Evolutionary conservation across 164 flowering plant species (phyloP).

Genomic region (Saururus chinensis): DNA sequence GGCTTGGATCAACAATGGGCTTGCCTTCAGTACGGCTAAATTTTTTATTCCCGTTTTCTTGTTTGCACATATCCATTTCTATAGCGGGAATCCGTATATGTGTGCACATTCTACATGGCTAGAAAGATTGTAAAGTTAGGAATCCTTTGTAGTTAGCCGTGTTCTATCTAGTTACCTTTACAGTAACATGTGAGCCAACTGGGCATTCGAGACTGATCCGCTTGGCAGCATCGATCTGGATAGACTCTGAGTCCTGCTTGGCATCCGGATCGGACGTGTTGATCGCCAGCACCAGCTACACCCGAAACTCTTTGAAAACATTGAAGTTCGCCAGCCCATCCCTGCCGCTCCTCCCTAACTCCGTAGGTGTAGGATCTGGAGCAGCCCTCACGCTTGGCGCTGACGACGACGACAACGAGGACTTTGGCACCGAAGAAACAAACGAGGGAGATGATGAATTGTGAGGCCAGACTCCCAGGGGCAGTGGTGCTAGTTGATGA

Average conservation of each 20-base stretch:
- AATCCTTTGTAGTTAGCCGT: too few relatives aligned
- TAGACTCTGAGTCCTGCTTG: constrained; percentile 54
- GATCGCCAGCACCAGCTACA: constrained; percentile 90
- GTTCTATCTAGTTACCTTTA: too few relatives aligned
- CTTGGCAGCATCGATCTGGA: constrained; percentile 89
- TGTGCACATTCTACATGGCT: too few relatives aligned
- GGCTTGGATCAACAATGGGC: too few relatives aligned
- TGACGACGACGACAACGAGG: constrained; percentile 9
- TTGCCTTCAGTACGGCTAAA: too few relatives aligned
- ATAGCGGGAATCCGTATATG: too few relatives aligned
- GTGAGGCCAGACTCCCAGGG: constrained; percentile 5
- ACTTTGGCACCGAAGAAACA: constrained; percentile 7
- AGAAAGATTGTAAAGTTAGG: too few relatives aligned
- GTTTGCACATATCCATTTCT: too few relatives aligned
- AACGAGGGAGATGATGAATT: constrained; percentile 19
- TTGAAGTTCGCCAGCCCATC: constrained; percentile 27
- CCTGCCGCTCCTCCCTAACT: background rate
- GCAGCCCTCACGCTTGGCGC: background rate
- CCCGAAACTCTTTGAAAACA: constrained; percentile 82
- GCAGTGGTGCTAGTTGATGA: constrained; percentile 15
- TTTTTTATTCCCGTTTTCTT: too few relatives aligned
- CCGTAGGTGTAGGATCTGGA: constrained; percentile 1
- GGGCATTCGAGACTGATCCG: constrained; percentile 67
- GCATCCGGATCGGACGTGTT: constrained; percentile 75
- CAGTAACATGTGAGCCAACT: constrained; percentile 5